Base-by-base conservation (phyloP, 2,329 filamentous ascomycete genomes). In the Phaeosphaeriaceae sp. region DNA sequence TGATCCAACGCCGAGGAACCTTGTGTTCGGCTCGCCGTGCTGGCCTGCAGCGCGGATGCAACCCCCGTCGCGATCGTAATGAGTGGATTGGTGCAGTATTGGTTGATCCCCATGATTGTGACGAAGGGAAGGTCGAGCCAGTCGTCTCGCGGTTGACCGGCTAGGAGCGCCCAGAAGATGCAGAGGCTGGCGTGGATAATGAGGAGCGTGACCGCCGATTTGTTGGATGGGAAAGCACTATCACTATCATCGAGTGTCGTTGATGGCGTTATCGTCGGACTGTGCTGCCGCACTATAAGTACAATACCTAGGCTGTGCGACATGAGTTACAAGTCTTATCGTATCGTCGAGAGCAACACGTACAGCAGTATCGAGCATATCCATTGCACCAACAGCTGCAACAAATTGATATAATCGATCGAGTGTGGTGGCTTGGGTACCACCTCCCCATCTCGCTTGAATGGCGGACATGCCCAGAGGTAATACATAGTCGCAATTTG, bases 401-500 rank as follows among this genome's bases (percentile, higher is more conserved):
- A 35, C 13, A 40, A 16, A 26, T 46, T 46, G 26, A 40, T n/a
- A 16, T 40, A 40, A 23, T 46, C 43, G 28, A 34, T 13, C 28
- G 35, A 33, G 7, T 11, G 35, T 33, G 43, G 43, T 33, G 43
- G 35, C 35, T 46, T 40, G 29, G 43, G 43, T 33, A 46, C 43
- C 13, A 46, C 43, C 9, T 40, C 13, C 26, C 43, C 43, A 16
- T 40, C 15, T 46, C 35, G 15, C 36, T 46, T 46, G 43, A 40
- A 46, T 34, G 43, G 43, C 26, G 26, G 35, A 30, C 43, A 46
- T 33, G 35, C 43, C 35, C 35, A 46, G 16, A 46, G 43, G 30
- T 46, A 46, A 18, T 46, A 46, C 9, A 46, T 46, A 13, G 35
- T 40, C 26, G 29, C 43, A 20, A 46, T 15, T 40, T 46, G 43